These are phyloP conservation scores for Pleoardoris graminearum DNA, from an alignment of 2,329 filamentous ascomycete species.

Conservation along the genomic window DNA sequence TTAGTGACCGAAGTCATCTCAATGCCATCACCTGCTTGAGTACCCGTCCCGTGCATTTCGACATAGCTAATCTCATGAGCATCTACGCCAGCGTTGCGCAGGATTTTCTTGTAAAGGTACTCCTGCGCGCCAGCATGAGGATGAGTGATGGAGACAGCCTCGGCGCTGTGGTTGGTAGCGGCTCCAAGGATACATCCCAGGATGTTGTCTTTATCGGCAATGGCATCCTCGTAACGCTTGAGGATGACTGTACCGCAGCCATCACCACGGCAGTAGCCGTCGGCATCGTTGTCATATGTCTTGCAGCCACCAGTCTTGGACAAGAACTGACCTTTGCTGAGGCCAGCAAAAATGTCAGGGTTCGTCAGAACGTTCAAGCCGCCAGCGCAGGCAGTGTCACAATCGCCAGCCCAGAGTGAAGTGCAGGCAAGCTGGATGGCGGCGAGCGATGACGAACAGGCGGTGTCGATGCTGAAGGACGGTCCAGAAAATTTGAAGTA, in stretches of 20 bases:
- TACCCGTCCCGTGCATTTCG: constrained; percentile 89
- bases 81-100: constrained; percentile 73
- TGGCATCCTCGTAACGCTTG: constrained; percentile 78
- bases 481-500: constrained; percentile 77
- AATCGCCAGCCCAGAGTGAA: constrained; percentile 73
- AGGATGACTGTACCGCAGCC: constrained; percentile 74
- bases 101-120: constrained; percentile 68
- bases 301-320: constrained; percentile 77
- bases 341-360: constrained; percentile 75
- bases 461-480: constrained; percentile 74
- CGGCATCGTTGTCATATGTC: constrained; percentile 78
- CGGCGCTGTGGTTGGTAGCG: constrained; percentile 79
- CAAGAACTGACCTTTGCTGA: constrained; percentile 77
- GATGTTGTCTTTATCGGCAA: constrained; percentile 71
- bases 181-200: constrained; percentile 76
- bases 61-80: constrained; percentile 79
- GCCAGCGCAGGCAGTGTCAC: constrained; percentile 78
- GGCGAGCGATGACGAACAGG: constrained; percentile 73
- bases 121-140: constrained; percentile 79
- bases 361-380: constrained; percentile 79
- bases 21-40: constrained; percentile 78
- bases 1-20: constrained; percentile 79
- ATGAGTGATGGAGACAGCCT: constrained; percentile 81
- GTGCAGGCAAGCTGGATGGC: constrained; percentile 74
- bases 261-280: constrained; percentile 82